Evolutionary conservation across 2,329 filamentous ascomycete genomes (phyloP), one percentile per base, ranked within the genome.

Genomic region (Leptoxyphium fumago): DNA sequence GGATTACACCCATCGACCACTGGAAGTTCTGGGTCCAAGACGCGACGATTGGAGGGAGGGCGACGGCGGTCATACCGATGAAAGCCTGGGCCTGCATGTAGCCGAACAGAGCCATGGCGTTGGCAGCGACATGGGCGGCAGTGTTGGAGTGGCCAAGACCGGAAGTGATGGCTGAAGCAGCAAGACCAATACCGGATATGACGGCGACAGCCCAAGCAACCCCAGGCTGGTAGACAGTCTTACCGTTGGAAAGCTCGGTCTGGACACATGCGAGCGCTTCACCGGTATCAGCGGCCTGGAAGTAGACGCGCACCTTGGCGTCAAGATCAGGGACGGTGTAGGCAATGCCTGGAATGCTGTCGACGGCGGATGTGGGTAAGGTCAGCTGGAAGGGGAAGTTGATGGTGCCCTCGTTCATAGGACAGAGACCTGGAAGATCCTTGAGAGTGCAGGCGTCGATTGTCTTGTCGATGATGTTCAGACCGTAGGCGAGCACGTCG

Each of bases 1-100:
- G 76, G 56, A 96, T 94, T 55, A 96, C 87, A 55, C 89, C 89
- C 85, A 96, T 91, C 58, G 82, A 93, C 89, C 89, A 96, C 61
- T 93, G 84, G 68, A 96, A 95, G 66, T 95, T 89, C 66, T 95
- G 88, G 1, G 88, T 94, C 89, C 89, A 96, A 0, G 88, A 75
- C 56, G 84, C 75, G 43, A 94, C 89, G 48, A 94, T 84, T 0
- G 89, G 89, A 9, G 89, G 89, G 43, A 94, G 74, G 39, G 73
- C 71, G 11, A 95, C 81, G 15, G 82, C 77, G 43, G 81, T 84
- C 64, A 95, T 80, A 50, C 88, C 88, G 55, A 94, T 72, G 64
- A 95, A 86, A 21, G 89, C 88, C 64, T 94, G 88, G 4, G 85
- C 79, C 65, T 96, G 89, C 73, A 95, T 94, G 65, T 91, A 95